A percentile compares a stretch with the other conserved stretches of the same genome.
phyloP scores from a whole-genome alignment of 176 grass and related monocot species.

The Thinopyrum elongatum region DNA sequence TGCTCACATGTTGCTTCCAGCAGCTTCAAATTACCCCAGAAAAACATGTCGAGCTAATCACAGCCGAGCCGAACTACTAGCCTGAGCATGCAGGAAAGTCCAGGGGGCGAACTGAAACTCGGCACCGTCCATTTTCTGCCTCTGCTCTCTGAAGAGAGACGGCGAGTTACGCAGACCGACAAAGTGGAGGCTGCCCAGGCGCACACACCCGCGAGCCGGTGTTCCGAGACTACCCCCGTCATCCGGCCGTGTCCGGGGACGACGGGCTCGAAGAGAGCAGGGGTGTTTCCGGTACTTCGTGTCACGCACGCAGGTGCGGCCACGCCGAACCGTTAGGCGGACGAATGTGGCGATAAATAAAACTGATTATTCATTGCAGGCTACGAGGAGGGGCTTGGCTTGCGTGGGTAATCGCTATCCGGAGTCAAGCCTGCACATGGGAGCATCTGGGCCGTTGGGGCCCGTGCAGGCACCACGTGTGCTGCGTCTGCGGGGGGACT shows the following conservation, averaged over 20 bases:
- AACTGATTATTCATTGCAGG: not conserved
- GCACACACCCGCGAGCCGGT: not conserved
- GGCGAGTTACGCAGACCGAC: not conserved
- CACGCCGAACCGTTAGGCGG: slow-evolving; percentile 20
- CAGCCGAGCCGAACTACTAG: not conserved
- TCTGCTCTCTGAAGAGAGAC: not conserved
- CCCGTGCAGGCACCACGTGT: not conserved
- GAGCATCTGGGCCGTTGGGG: not conserved
- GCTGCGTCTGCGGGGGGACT: not conserved
- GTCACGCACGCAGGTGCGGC: not conserved
- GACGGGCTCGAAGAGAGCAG: not conserved
- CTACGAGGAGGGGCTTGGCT: not conserved
- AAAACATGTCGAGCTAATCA: not conserved
- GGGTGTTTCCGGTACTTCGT: not conserved
- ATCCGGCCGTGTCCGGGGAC: not conserved
- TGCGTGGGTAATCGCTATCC: too few species aligned
- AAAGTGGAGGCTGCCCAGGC: slow-evolving; percentile 31
- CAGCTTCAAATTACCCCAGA: not conserved
- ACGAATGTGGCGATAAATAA: too few species aligned
- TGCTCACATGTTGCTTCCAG: not conserved
- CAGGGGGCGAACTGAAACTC: not conserved
- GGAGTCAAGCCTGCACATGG: slow-evolving; percentile 37
- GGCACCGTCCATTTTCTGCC: not conserved
- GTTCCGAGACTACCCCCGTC: not conserved
- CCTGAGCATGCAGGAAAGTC: not conserved